Conservation (phyloP, 1,284 basidiomycete genomes). For the Inonotus hispidus region DNA sequence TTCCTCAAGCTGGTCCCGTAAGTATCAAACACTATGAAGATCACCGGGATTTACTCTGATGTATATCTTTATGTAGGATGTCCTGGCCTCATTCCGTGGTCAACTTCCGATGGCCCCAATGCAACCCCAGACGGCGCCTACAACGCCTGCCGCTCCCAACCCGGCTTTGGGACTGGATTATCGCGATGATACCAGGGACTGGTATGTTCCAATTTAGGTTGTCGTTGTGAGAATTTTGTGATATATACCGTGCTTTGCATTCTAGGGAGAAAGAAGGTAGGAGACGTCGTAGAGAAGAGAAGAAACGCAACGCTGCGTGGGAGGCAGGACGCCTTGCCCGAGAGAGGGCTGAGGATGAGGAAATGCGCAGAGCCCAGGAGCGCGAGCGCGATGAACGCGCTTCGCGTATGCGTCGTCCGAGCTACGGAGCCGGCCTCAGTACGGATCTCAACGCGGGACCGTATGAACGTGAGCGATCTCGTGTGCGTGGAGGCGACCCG, state of each 20-base stretch:
- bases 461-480: constrained; percentile 12
- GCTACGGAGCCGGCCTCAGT: constrained; percentile 10
- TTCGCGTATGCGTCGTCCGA: constrained; percentile 23
- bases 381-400: constrained; percentile 26
- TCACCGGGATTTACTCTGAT: background rate
- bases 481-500: background rate
- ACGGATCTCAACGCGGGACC: constrained; percentile 4
- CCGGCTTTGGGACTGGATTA: background rate
- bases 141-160: background rate
- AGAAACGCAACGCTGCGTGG: constrained; percentile 39
- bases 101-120: constrained; percentile 11
- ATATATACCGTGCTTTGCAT: background rate
- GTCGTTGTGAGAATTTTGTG: background rate
- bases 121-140: background rate
- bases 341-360: constrained; percentile 43
- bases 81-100: constrained; percentile 19
- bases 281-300: constrained; percentile 37
- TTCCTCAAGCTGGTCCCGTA: constrained; percentile 16
- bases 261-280: constrained; percentile 24
- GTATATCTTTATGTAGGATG: constrained; percentile 6
- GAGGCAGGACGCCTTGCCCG: constrained; percentile 39
- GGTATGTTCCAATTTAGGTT: constrained; percentile 33
- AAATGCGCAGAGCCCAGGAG: constrained; percentile 39
- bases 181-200: constrained; percentile 33
- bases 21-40: background rate